Conservation (phyloP, 108 stramenopile genomes). For the Cyclotella cryptica region DNA sequence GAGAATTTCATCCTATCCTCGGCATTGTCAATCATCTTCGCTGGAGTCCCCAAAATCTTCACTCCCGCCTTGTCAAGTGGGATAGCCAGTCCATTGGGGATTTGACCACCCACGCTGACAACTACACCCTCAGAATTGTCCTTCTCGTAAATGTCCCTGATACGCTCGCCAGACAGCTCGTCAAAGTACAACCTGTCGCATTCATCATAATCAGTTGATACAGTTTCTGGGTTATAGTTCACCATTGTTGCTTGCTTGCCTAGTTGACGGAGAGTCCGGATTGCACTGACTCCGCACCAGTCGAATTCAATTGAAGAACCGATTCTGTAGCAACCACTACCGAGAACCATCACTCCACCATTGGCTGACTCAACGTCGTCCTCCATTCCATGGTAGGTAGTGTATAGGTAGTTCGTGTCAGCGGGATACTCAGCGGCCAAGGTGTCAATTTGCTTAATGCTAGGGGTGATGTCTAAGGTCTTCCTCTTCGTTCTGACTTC, state of each 20-base stretch:
- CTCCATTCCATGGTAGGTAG: constrained; percentile 95
- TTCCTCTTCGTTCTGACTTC: constrained; percentile 74
- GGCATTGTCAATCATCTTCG: constrained; percentile 96
- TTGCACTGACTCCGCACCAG: constrained; percentile 98
- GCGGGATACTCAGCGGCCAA: constrained; percentile 99
- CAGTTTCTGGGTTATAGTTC: constrained; percentile 99
- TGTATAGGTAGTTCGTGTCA: constrained; percentile 98
- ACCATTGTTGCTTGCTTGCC: constrained; percentile 93
- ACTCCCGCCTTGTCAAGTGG: constrained; percentile 92
- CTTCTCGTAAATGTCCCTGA: constrained; percentile 94
- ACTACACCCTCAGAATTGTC: constrained; percentile 90
- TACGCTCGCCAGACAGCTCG: constrained; percentile 94
- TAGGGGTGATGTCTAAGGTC: constrained; percentile 77
- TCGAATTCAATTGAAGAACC: constrained; percentile 99
- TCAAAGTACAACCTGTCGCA: constrained; percentile 99
- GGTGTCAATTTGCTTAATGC: constrained; percentile 99
- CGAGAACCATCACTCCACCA: constrained; percentile 94
- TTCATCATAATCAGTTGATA: constrained; percentile 99
- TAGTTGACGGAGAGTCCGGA: constrained; percentile 90
- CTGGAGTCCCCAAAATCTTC: constrained; percentile 94
- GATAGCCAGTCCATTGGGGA: constrained; percentile 97
- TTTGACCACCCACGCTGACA: constrained; percentile 95
- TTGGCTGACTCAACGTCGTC: constrained; percentile 88
- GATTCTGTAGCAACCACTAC: constrained; percentile 98
- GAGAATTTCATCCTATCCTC: constrained; percentile 98